Evolutionary conservation across 2,329 filamentous ascomycete species (phyloP).

Genomic region (Rhynchosporium secalis): DNA sequence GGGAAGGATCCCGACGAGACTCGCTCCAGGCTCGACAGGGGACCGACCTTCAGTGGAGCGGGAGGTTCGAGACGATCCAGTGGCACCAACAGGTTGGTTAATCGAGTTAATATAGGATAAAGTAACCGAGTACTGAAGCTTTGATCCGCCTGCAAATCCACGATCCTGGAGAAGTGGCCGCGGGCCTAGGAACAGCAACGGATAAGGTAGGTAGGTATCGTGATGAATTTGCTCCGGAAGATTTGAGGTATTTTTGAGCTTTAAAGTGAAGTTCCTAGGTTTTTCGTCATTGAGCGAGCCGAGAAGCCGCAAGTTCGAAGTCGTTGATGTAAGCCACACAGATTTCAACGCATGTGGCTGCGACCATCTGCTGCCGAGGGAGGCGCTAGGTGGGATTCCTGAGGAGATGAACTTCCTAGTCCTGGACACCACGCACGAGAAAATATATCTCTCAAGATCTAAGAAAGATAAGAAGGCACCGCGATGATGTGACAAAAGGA

Average conservation of each 20-base stretch:
- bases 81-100: no score
- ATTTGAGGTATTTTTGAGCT: background rate
- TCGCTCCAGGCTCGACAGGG: constrained; percentile 1
- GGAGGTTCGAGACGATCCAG: no score
- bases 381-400: no score
- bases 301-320: background rate
- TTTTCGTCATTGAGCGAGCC: background rate
- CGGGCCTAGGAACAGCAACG: no score
- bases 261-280: background rate
- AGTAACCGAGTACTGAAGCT: background rate
- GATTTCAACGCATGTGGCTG: background rate
- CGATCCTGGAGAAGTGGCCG: background rate
- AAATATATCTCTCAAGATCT: background rate
- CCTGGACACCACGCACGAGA: background rate
- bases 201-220: background rate
- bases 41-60: background rate
- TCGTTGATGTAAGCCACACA: background rate
- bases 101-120: background rate
- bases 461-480: no score
- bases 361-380: background rate
- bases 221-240: background rate
- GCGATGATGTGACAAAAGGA: no score
- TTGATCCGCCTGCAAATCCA: constrained; percentile 7
- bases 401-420: background rate
- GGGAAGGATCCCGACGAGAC: background rate